Conservation (phyloP, 1,284 basidiomycete species). For the Meripilus lineatus region DNA sequence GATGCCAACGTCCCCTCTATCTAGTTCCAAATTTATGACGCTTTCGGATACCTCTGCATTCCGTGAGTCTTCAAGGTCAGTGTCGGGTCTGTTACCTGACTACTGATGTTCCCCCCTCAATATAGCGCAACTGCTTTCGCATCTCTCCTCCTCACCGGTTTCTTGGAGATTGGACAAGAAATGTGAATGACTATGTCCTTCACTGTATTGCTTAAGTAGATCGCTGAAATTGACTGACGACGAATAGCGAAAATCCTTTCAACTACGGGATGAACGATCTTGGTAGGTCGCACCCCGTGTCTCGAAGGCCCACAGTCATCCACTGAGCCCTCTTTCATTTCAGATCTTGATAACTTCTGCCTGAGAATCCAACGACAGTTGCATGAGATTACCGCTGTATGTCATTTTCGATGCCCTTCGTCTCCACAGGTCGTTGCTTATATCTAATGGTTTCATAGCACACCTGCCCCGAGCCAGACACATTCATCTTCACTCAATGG, state of each 20-base stretch:
- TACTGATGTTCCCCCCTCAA: neutral
- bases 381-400: constrained; percentile 62
- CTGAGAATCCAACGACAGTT: constrained; percentile 56
- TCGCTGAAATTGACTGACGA: too few relatives aligned
- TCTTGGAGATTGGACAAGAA: constrained; percentile 69
- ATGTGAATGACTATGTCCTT: constrained; percentile 38
- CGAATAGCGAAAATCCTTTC: constrained; percentile 61
- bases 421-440: neutral
- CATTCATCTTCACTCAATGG: constrained; percentile 47
- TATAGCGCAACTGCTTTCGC: constrained; percentile 52
- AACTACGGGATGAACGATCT: constrained; percentile 66
- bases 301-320: too few relatives aligned
- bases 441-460: constrained; percentile 31
- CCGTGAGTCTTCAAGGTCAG: constrained; percentile 39
- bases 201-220: too few relatives aligned
- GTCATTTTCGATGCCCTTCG: constrained; percentile 20
- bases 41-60: constrained; percentile 51
- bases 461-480: constrained; percentile 42
- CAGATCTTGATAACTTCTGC: constrained; percentile 65
- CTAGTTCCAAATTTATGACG: constrained; percentile 54
- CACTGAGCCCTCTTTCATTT: too few relatives aligned
- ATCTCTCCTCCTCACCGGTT: constrained; percentile 58
- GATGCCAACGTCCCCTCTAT: neutral
- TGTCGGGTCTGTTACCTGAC: too few relatives aligned
- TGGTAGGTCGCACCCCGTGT: too few relatives aligned